phyloP scores from a whole-genome alignment of 192 early-diverging fungal genomes.

The Lobosporangium transversale region DNA sequence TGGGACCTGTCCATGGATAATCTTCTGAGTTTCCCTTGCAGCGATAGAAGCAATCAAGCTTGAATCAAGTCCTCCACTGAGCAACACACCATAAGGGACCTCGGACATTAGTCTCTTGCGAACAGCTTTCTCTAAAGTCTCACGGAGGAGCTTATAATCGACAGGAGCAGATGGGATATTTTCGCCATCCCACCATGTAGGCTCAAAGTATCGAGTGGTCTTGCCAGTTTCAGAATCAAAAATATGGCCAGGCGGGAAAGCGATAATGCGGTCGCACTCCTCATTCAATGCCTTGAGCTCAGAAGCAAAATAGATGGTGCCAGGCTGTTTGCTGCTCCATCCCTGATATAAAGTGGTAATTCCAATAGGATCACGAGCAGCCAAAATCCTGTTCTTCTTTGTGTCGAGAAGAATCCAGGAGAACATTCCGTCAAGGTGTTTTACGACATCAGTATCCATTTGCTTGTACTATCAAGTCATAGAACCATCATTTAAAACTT shows the following conservation, averaged over 20 bases:
- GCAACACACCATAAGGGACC: constrained; percentile 96
- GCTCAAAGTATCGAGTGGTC: constrained; percentile 89
- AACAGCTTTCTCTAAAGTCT: constrained; percentile 85
- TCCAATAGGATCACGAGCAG: constrained; percentile 96
- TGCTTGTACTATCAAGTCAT: constrained; percentile 77
- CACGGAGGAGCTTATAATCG: constrained; percentile 80
- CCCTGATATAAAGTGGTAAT: constrained; percentile 98
- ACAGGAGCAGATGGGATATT: constrained; percentile 62
- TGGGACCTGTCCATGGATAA: constrained; percentile 61
- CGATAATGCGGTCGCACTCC: constrained; percentile 96
- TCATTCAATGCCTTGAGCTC: constrained; percentile 98
- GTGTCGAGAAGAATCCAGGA: constrained; percentile 92
- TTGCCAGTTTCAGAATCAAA: constrained; percentile 83
- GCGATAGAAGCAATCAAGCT: constrained; percentile 96
- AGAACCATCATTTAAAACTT: too few relatives aligned
- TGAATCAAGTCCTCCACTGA: constrained; percentile 95
- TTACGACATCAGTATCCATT: constrained; percentile 81
- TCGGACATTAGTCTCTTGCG: constrained; percentile 98
- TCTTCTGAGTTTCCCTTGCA: constrained; percentile 80
- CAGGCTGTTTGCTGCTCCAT: constrained; percentile 81
- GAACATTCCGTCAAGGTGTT: constrained; percentile 96
- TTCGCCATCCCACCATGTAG: constrained; percentile 86
- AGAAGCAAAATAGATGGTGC: constrained; percentile 91
- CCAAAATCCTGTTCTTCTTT: constrained; percentile 82
- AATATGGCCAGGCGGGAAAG: constrained; percentile 97